These are phyloP conservation scores for Penicillium thymicola DNA, from an alignment of 2,329 filamentous ascomycete genomes.

Conservation along the genomic window DNA sequence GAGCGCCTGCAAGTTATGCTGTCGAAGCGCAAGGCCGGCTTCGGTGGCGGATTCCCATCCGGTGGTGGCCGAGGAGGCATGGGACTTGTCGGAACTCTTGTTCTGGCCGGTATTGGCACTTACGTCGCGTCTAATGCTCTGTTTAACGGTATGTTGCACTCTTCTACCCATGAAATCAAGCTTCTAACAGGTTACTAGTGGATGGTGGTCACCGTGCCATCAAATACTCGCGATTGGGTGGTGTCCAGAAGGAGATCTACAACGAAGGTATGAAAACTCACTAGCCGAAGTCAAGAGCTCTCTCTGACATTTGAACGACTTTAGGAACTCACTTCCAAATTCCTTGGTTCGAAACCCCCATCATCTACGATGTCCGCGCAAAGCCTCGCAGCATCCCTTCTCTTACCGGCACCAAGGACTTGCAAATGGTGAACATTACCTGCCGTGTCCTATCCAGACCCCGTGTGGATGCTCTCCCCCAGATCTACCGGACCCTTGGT, in stretches of 20 bases:
- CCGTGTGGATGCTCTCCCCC: slow-evolving; percentile 80
- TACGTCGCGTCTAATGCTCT: slow-evolving; percentile 55
- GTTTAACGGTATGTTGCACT: slow-evolving; percentile 58
- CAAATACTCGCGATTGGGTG: slow-evolving; percentile 90
- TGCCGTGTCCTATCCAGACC: slow-evolving; percentile 97
- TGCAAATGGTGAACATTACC: slow-evolving; percentile 99
- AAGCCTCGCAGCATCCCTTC: slow-evolving; percentile 96
- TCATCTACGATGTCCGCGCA: slow-evolving; percentile 96
- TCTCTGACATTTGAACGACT: slow-evolving; percentile 4
- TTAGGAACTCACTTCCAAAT: slow-evolving; percentile 87
- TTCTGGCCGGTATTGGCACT: slow-evolving; percentile 50
- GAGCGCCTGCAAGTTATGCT: slow-evolving; percentile 62
- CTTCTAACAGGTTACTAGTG: slow-evolving; percentile 51
- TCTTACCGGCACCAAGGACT: slow-evolving; percentile 95
- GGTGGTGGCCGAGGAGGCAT: slow-evolving; percentile 54
- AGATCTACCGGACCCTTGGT: slow-evolving; percentile 95
- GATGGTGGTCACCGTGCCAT: slow-evolving; percentile 98
- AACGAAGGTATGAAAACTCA: slow-evolving; percentile 65
- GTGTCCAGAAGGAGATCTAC: slow-evolving; percentile 96
- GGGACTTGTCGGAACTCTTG: slow-evolving; percentile 52
- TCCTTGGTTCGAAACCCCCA: slow-evolving; percentile 95
- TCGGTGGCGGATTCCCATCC: slow-evolving; percentile 46
- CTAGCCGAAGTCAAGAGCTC: neutral
- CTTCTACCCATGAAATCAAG: neutral
- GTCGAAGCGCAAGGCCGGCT: slow-evolving; percentile 48